A percentile compares a stretch with the other conserved stretches of the same genome.
These are phyloP conservation scores for Colletotrichum plurivorum DNA, from an alignment of 2,329 filamentous ascomycete genomes.

Conservation along the genomic window DNA sequence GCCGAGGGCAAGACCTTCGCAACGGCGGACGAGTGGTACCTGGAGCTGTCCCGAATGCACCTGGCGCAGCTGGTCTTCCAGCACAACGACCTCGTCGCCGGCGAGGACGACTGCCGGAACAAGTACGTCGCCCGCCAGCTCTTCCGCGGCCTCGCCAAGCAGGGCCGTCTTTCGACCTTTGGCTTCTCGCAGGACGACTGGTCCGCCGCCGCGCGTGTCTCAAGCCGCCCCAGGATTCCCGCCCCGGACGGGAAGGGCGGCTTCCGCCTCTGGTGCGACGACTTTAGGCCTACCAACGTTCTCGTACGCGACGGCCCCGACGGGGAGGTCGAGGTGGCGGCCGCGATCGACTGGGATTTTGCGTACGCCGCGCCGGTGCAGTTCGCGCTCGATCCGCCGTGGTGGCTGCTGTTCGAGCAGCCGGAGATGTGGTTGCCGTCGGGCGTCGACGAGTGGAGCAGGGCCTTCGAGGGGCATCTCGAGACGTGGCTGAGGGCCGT, in stretches of 20 bases:
- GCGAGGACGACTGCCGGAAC: conserved; percentile 50
- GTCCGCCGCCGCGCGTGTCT: not conserved
- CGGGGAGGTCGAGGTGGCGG: conserved; percentile 49
- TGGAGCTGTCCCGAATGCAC: conserved; percentile 54
- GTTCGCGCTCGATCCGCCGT: conserved; percentile 53
- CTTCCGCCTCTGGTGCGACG: conserved; percentile 50
- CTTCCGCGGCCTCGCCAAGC: conserved; percentile 20
- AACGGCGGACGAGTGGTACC: conserved; percentile 53
- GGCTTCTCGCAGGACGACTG: conserved; percentile 23
- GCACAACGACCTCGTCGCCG: conserved; percentile 51
- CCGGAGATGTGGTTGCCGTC: conserved; percentile 49
- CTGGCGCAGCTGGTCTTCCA: conserved; percentile 52
- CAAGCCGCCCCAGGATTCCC: not conserved
- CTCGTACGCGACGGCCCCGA: conserved; percentile 44
- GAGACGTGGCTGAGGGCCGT: conserved; percentile 51
- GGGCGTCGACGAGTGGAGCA: conserved; percentile 49
- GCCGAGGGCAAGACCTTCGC: conserved; percentile 42
- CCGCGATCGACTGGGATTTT: conserved; percentile 43
- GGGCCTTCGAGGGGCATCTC: conserved; percentile 50
- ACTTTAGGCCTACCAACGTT: conserved; percentile 51
- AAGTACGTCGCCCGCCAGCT: conserved; percentile 49
- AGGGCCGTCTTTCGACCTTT: conserved; percentile 12
- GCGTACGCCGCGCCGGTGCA: conserved; percentile 15
- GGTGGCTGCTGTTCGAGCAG: conserved; percentile 54
- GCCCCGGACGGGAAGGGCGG: not conserved